Conservation (phyloP, 768 basidiomycete species). For the Cystofilobasidium macerans region DNA sequence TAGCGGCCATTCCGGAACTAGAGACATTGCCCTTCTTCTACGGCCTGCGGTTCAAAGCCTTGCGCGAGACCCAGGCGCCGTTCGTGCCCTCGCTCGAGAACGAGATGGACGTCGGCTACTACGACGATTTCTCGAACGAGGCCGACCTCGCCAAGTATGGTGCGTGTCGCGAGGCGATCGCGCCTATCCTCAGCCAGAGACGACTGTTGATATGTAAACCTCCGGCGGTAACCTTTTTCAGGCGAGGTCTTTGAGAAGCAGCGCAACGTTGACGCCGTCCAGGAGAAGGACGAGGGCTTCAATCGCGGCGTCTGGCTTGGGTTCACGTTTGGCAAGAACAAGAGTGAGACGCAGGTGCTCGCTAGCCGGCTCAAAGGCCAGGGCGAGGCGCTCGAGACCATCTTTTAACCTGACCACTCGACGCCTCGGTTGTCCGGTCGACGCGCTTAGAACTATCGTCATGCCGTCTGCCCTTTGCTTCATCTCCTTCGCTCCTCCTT, state of each 20-base stretch:
- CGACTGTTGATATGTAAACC: background rate
- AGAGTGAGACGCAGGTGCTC: conserved; percentile 18
- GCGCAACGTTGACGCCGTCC: conserved; percentile 77
- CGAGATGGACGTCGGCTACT: conserved; percentile 89
- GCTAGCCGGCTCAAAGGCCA: conserved; percentile 31
- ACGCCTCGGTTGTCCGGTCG: background rate
- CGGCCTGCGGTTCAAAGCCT: conserved; percentile 60
- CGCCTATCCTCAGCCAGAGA: background rate
- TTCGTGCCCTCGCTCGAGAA: conserved; percentile 91
- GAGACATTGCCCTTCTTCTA: conserved; percentile 73
- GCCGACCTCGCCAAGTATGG: conserved; percentile 26
- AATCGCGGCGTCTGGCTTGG: conserved; percentile 38
- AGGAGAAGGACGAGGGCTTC: conserved; percentile 54
- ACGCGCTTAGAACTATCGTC: too few relatives aligned
- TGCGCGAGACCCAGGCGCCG: conserved; percentile 66
- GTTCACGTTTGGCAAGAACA: conserved; percentile 39
- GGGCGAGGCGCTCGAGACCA: conserved; percentile 39
- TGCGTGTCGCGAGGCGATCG: background rate
- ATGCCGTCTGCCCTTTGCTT: too few relatives aligned
- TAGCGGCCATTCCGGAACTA: conserved; percentile 61
- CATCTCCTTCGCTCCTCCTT: too few relatives aligned
- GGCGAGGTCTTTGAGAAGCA: conserved; percentile 95
- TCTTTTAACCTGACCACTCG: conserved; percentile 32
- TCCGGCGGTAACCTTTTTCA: background rate
- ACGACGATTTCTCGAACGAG: conserved; percentile 58